Percentiles rank a stretch among this genome's conserved stretches.
These are phyloP conservation scores for Ophiostoma montium DNA, from an alignment of 2,329 filamentous ascomycete genomes.

Conservation along the genomic window DNA sequence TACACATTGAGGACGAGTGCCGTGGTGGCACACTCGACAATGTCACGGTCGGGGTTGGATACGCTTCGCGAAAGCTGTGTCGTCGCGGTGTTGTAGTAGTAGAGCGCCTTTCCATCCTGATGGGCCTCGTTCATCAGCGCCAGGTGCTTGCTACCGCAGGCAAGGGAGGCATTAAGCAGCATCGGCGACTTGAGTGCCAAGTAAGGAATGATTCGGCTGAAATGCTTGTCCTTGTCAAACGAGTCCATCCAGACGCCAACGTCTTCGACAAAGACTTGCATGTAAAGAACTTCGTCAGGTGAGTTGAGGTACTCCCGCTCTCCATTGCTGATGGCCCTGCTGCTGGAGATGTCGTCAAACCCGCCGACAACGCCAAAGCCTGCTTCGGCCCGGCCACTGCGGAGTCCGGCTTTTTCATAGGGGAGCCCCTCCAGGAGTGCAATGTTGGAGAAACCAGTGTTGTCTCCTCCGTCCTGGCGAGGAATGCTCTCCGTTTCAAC, in stretches of 20 bases:
- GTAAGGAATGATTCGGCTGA: conserved; percentile 71
- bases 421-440: conserved; percentile 20
- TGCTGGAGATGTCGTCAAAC: background rate
- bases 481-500: background rate
- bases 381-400: background rate
- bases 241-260: conserved; percentile 92
- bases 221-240: conserved; percentile 74
- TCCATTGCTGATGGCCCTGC: conserved; percentile 10
- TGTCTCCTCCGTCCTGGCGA: background rate
- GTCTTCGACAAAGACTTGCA: conserved; percentile 85
- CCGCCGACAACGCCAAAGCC: background rate
- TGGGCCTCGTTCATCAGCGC: conserved; percentile 54
- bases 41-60: conserved; percentile 75
- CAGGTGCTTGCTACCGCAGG: conserved; percentile 75
- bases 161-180: conserved; percentile 76
- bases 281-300: conserved; percentile 69
- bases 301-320: conserved; percentile 53
- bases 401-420: conserved; percentile 21
- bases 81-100: conserved; percentile 79
- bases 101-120: conserved; percentile 41
- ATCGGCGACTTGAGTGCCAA: conserved; percentile 71
- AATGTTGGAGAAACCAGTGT: background rate
- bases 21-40: conserved; percentile 70
- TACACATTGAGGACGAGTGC: conserved; percentile 85
- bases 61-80: conserved; percentile 60